A percentile compares a stretch with the other conserved stretches of the same genome.
Conservation (phyloP, 495 filamentous ascomycete genomes). For the Neurospora sp. region DNA sequence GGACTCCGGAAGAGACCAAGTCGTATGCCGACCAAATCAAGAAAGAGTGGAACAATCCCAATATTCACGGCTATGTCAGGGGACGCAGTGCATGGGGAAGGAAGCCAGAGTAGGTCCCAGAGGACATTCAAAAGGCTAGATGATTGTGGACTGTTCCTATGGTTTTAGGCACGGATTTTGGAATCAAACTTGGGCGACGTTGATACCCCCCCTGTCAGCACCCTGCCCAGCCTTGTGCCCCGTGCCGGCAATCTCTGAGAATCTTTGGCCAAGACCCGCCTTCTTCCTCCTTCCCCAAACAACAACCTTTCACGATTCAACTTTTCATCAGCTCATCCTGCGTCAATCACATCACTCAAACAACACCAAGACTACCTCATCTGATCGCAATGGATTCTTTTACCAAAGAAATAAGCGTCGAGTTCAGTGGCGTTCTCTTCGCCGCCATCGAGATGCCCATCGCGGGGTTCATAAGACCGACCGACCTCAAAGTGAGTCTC, state of each 20-base stretch:
- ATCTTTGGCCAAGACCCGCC: not conserved
- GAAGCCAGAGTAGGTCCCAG: not conserved
- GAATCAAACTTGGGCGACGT: not conserved
- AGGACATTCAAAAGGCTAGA: not conserved
- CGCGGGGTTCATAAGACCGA: not conserved
- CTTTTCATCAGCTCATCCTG: not conserved
- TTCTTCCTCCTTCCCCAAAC: not conserved
- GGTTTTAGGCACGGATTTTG: not conserved
- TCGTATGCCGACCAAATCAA: not conserved
- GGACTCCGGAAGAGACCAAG: not conserved
- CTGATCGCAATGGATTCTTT: not conserved
- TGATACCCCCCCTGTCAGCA: not conserved
- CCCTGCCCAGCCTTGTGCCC: not conserved
- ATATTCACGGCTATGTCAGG: not conserved
- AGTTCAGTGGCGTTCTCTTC: not conserved
- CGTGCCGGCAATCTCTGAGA: not conserved
- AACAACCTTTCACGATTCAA: not conserved
- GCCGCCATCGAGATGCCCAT: not conserved
- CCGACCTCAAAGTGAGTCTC: not conserved
- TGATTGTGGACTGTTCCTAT: not conserved
- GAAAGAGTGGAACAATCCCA: not conserved
- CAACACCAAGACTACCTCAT: not conserved
- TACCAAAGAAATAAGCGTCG: not conserved
- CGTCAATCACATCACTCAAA: not conserved
- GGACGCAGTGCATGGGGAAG: not conserved